Evolutionary conservation across 2,329 filamentous ascomycete genomes (phyloP).

Genomic region (Phialophora expanda): DNA sequence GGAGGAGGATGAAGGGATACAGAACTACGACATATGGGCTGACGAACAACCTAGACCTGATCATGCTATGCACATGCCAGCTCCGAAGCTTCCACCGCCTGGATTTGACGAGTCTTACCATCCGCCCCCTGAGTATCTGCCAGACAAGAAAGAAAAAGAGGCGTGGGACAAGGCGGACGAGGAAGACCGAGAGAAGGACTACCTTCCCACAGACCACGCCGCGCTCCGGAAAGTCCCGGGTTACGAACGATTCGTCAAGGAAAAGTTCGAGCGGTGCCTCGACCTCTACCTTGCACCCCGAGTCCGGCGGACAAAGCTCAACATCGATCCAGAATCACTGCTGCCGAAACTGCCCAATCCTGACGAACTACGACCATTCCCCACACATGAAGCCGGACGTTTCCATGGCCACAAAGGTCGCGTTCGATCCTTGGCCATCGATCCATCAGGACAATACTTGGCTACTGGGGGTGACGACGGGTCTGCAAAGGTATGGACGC

Average conservation of each 20-base stretch:
- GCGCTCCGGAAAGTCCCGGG: slow-evolving; percentile 89
- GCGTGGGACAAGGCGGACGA: slow-evolving; percentile 85
- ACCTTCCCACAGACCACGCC: slow-evolving; percentile 79
- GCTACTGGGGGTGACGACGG: slow-evolving; percentile 95
- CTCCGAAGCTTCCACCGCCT: slow-evolving; percentile 89
- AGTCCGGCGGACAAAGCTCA: slow-evolving; percentile 88
- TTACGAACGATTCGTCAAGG: slow-evolving; percentile 88
- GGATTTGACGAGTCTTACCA: slow-evolving; percentile 97
- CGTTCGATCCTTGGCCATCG: slow-evolving; percentile 81
- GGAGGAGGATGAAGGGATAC: slow-evolving; percentile 72
- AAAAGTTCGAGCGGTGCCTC: slow-evolving; percentile 92
- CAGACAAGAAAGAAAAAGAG: slow-evolving; percentile 79
- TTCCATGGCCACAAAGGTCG: slow-evolving; percentile 88
- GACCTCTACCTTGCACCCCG: slow-evolving; percentile 94
- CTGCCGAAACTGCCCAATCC: slow-evolving; percentile 91
- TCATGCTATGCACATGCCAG: slow-evolving; percentile 92
- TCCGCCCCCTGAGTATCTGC: slow-evolving; percentile 91
- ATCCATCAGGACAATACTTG: slow-evolving; percentile 82
- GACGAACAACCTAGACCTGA: slow-evolving; percentile 82
- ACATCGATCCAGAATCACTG: slow-evolving; percentile 92
- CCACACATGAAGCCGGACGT: slow-evolving; percentile 83
- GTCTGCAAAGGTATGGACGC: slow-evolving; percentile 86
- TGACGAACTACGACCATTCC: slow-evolving; percentile 93
- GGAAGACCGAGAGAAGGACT: slow-evolving; percentile 89
- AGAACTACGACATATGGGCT: slow-evolving; percentile 90